phyloP scores from a whole-genome alignment of 306 rosid genomes.

The Lupinus albus region DNA sequence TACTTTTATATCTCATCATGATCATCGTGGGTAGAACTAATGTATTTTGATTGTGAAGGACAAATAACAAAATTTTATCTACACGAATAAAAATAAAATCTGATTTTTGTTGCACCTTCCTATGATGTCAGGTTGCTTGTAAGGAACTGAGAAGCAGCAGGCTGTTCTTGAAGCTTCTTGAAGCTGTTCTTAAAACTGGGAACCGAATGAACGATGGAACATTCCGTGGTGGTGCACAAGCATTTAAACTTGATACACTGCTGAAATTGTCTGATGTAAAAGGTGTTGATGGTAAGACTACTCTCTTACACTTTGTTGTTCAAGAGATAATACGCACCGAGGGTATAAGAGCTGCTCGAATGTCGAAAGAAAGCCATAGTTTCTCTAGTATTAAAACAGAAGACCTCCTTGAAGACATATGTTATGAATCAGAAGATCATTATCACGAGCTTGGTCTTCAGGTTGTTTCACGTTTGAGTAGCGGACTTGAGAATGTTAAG shows the following conservation, averaged over 20 bases:
- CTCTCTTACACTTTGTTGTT: slow-evolving; percentile 88
- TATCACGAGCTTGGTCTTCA: slow-evolving; percentile 69
- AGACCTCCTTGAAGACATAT: slow-evolving; percentile 54
- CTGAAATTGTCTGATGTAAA: slow-evolving; percentile 89
- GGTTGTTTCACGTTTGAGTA: slow-evolving; percentile 69
- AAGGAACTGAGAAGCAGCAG: slow-evolving; percentile 79
- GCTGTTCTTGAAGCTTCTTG: slow-evolving; percentile 91
- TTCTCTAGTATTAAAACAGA: slow-evolving; percentile 69
- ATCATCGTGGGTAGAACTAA: background rate
- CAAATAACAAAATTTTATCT: background rate
- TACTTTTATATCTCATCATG: slow-evolving; percentile 6
- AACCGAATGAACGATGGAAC: slow-evolving; percentile 98
- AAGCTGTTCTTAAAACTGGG: slow-evolving; percentile 99
- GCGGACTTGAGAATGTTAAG: slow-evolving; percentile 79
- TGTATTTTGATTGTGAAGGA: background rate
- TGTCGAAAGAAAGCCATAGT: slow-evolving; percentile 54
- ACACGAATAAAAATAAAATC: too few relatives aligned
- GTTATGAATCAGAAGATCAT: slow-evolving; percentile 62
- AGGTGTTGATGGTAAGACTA: slow-evolving; percentile 93
- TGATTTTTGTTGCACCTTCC: slow-evolving; percentile 22
- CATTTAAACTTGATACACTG: slow-evolving; percentile 91
- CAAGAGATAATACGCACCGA: slow-evolving; percentile 91
- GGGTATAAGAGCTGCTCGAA: slow-evolving; percentile 75
- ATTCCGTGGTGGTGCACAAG: slow-evolving; percentile 93
- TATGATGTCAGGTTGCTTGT: slow-evolving; percentile 76